Base-by-base conservation (phyloP, 139 green algal species). In the Micractinium conductrix region DNA sequence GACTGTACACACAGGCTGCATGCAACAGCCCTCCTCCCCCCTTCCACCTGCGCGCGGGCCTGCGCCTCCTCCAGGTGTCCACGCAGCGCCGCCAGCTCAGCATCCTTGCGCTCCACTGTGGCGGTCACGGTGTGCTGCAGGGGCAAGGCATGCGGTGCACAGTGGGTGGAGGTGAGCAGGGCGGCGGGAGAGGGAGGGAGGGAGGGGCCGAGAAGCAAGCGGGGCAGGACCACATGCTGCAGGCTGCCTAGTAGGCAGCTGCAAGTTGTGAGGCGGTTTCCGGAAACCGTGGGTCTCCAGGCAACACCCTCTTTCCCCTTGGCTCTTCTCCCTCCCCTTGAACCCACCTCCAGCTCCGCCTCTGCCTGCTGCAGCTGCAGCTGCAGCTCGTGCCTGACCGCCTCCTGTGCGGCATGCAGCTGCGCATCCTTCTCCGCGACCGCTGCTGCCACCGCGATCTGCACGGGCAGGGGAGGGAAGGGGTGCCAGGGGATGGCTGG, bases 341-440 rank as follows among this genome's bases (percentile, higher is more conserved):
- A n/a, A 16, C 78, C 10, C 62, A 83, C 78, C 60, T 83, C 78
- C 26, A 83, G 14, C 42, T 74, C 62, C 4, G 78, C 78, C 62
- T 85, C 60, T 17, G 79, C 79, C 45, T 68, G 65, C 79, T 84
- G 65, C 67, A 78, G 35, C 79, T 84, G 79, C 53, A 74, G 35
- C 50, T 78, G 53, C 37, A 85, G 80, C 70, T 85, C 69, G 17
- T 42, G 48, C 80, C 16, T 60, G 30, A 85, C 69, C 40, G 35
- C 30, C 45, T 60, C 80, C 38, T 80, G 69, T 40, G 50, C 78
- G 0, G 78, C 78, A n/a, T 72, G 80, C 50, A 85, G 80, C 80
- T 85, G 60, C 2, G 68, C 68, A 17, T 85, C 80, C 80, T 85
- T 85, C 69, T 85, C 50, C 5, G 53, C 67, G 17, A 85, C 60